A percentile compares a stretch with the other conserved stretches of the same genome.
phyloP scores from a whole-genome alignment of 257 asterid genomes.

The Capsicum chinense region DNA sequence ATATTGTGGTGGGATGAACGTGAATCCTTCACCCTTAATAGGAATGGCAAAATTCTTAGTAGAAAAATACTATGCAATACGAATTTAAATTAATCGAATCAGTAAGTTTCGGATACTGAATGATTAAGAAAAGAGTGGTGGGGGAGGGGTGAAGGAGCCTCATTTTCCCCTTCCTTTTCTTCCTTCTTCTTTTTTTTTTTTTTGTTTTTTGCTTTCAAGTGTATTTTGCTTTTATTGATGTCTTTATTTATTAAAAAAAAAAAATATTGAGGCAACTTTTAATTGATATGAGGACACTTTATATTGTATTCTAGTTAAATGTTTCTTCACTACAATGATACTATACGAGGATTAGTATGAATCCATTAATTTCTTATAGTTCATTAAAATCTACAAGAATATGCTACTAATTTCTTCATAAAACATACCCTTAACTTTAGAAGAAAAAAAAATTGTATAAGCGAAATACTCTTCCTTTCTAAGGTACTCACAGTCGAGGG shows the following conservation, averaged over 20 bases:
- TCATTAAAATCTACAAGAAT: not conserved
- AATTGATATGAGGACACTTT: not conserved
- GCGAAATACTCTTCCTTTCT: not conserved
- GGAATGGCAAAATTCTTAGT: too few species aligned
- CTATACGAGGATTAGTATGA: not conserved
- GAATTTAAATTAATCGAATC: not conserved
- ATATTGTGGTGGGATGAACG: too few species aligned
- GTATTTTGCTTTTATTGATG: not conserved
- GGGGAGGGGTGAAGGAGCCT: not conserved
- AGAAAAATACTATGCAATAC: too few species aligned
- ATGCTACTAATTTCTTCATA: not conserved
- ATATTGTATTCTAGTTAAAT: not conserved
- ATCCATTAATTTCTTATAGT: not conserved
- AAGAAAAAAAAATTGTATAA: too few species aligned
- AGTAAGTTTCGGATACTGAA: not conserved
- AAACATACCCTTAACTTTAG: not conserved
- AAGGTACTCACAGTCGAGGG: too few species aligned
- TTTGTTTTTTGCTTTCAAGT: conserved; percentile 6
- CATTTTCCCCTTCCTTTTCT: not conserved
- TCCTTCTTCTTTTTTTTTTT: not conserved
- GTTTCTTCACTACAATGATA: not conserved
- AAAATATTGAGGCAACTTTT: not conserved
- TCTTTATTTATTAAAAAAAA: not conserved
- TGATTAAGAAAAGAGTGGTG: not conserved
- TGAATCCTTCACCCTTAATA: too few species aligned